phyloP scores from a whole-genome alignment of 768 basidiomycete species.

The Phlegmacium glaucopus region DNA sequence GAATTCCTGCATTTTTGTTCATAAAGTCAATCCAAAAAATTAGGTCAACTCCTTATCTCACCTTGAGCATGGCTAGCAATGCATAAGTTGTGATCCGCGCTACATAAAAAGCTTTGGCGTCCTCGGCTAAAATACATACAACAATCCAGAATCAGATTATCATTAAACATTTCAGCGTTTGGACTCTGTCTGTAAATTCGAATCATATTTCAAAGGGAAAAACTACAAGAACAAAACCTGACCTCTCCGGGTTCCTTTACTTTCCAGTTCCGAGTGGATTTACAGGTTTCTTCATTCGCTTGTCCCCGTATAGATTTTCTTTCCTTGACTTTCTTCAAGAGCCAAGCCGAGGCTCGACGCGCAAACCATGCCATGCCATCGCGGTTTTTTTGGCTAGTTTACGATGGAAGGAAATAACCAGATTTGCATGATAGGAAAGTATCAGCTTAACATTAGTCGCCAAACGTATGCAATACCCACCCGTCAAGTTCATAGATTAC shows the following conservation, averaged over 20 bases:
- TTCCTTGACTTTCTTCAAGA: constrained; percentile 58
- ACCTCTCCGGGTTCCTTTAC: constrained; percentile 43
- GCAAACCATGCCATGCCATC: constrained; percentile 57
- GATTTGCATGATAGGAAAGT: too few species aligned
- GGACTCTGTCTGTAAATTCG: constrained; percentile 12
- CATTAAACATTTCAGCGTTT: constrained; percentile 48
- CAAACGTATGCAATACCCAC: constrained; percentile 29
- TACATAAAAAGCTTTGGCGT: constrained; percentile 58
- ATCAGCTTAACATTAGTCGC: too few species aligned
- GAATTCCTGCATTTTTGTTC: constrained; percentile 25
- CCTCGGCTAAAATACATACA: constrained; percentile 56
- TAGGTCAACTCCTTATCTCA: constrained; percentile 15
- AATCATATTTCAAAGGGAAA: constrained; percentile 2
- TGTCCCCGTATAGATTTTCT: constrained; percentile 56
- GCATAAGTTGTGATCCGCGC: constrained; percentile 66
- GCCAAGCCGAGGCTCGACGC: constrained; percentile 66
- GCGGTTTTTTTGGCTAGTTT: constrained; percentile 44
- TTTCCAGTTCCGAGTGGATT: constrained; percentile 60
- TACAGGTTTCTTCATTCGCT: constrained; percentile 60
- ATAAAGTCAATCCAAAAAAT: background rate
- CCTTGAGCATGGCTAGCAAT: constrained; percentile 35
- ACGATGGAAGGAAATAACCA: background rate
- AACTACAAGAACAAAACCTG: constrained; percentile 12
- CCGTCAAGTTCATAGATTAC: constrained; percentile 78
- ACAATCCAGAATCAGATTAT: constrained; percentile 74